Percentiles rank a stretch among this genome's conserved stretches.
phyloP scores from a whole-genome alignment of 345 rosid genomes.

The Brassica cretica region DNA sequence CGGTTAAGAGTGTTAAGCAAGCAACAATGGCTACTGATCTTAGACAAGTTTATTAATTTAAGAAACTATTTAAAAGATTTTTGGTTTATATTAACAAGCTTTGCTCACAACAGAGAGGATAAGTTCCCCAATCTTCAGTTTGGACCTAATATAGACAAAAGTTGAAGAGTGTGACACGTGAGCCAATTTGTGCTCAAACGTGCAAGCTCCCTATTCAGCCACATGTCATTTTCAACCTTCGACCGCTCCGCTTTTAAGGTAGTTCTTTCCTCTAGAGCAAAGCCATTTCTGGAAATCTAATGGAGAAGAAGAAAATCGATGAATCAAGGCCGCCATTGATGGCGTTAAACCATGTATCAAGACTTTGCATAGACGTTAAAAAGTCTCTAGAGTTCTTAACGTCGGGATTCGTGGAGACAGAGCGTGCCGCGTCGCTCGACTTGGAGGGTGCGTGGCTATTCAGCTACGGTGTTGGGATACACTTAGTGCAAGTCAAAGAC shows the following conservation, averaged over 20 bases:
- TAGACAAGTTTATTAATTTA: neutral
- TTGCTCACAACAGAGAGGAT: neutral
- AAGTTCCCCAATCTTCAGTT: neutral
- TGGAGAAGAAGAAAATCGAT: constrained; percentile 12
- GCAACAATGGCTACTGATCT: neutral
- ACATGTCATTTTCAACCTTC: constrained; percentile 6
- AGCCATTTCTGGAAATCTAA: neutral
- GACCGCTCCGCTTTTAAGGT: neutral
- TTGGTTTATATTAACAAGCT: neutral
- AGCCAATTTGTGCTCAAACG: neutral
- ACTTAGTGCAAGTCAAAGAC: constrained; percentile 54
- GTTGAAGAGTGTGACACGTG: constrained; percentile 27
- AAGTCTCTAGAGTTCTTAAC: constrained; percentile 51
- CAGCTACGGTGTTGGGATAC: constrained; percentile 73
- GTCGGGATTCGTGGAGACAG: constrained; percentile 57
- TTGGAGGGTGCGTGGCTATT: constrained; percentile 77
- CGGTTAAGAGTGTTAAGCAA: neutral
- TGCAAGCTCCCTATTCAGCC: constrained; percentile 43
- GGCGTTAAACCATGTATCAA: constrained; percentile 71
- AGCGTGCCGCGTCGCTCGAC: constrained; percentile 51
- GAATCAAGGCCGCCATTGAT: constrained; percentile 43
- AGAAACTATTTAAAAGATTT: neutral
- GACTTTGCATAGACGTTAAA: constrained; percentile 60
- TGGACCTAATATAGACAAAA: neutral
- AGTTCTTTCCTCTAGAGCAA: too few species aligned